Conservation (phyloP, 148 eudicot species). For the Vaccinium corymbosum region DNA sequence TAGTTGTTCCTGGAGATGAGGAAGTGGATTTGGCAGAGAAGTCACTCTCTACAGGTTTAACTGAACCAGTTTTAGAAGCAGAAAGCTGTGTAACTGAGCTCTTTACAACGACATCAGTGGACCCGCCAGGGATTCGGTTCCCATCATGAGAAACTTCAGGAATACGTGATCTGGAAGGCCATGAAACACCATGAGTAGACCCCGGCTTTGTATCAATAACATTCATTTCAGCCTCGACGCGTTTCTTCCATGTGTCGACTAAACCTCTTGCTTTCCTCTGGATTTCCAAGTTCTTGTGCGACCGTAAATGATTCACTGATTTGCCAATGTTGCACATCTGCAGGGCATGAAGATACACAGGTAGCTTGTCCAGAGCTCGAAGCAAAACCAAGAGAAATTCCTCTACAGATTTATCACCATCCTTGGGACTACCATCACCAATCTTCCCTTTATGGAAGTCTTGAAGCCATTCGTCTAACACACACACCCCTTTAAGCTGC, state of each 20-base stretch:
- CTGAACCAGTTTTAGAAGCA: slow-evolving; percentile 50
- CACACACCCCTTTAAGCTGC: slow-evolving; percentile 73
- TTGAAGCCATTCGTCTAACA: slow-evolving; percentile 92
- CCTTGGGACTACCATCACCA: slow-evolving; percentile 60
- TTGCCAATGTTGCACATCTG: slow-evolving; percentile 88
- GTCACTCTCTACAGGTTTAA: slow-evolving; percentile 55
- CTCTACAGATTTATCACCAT: slow-evolving; percentile 69
- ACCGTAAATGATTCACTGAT: slow-evolving; percentile 86
- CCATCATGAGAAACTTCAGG: slow-evolving; percentile 56
- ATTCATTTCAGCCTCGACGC: slow-evolving; percentile 95
- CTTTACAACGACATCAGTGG: slow-evolving; percentile 53
- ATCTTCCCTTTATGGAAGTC: slow-evolving; percentile 79
- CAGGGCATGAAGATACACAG: slow-evolving; percentile 79
- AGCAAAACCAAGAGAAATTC: slow-evolving; percentile 80
- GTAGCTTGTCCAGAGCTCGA: slow-evolving; percentile 88
- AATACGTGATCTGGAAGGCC: slow-evolving; percentile 58
- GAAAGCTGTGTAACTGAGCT: slow-evolving; percentile 45
- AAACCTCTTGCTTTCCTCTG: slow-evolving; percentile 86
- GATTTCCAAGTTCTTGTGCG: slow-evolving; percentile 78
- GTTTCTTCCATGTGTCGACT: slow-evolving; percentile 97
- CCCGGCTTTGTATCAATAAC: slow-evolving; percentile 60
- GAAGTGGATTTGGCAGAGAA: slow-evolving; percentile 36
- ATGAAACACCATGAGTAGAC: slow-evolving; percentile 53
- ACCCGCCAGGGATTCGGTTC: slow-evolving; percentile 44
- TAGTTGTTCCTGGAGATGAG: slow-evolving; percentile 37